These are phyloP conservation scores for Rhizopogon sp. DNA, from an alignment of 768 basidiomycete genomes.

Conservation along the genomic window DNA sequence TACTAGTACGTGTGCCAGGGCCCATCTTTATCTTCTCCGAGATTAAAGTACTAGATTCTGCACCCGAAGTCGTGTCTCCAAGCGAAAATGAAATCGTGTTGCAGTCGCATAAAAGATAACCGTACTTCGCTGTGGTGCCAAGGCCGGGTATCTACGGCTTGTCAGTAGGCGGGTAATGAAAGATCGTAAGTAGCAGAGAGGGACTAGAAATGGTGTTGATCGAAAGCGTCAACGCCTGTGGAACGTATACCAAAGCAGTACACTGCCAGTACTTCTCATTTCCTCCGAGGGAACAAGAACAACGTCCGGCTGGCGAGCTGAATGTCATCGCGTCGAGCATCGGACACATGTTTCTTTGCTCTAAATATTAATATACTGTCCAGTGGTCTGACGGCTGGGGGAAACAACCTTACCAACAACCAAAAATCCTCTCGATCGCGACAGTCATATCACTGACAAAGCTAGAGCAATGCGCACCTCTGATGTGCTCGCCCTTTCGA, in stretches of 20 bases:
- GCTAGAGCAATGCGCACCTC: too few relatives aligned
- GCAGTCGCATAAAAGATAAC: constrained; percentile 47
- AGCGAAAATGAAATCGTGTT: constrained; percentile 39
- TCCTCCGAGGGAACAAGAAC: too few relatives aligned
- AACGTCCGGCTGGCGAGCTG: too few relatives aligned
- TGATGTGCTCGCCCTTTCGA: too few relatives aligned
- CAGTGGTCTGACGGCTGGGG: too few relatives aligned
- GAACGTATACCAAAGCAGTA: constrained; percentile 56
- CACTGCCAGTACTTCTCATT: constrained; percentile 46
- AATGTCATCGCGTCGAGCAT: too few relatives aligned
- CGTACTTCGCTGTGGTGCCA: constrained; percentile 34
- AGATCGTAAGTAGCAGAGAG: too few relatives aligned
- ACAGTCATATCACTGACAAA: too few relatives aligned
- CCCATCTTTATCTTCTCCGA: constrained; percentile 35
- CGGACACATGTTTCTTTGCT: too few relatives aligned
- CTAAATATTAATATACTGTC: too few relatives aligned
- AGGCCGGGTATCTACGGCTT: constrained; percentile 45
- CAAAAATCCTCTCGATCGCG: too few relatives aligned
- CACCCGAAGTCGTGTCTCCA: constrained; percentile 36
- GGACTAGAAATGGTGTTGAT: constrained; percentile 42
- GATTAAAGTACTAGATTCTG: constrained; percentile 48
- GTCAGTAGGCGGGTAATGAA: neutral
- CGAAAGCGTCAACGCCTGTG: constrained; percentile 32
- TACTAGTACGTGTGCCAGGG: constrained; percentile 17
- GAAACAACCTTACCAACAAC: too few relatives aligned